Evolutionary conservation across 176 grass and related monocot species (phyloP).

Genomic region (Cocos nucifera): DNA sequence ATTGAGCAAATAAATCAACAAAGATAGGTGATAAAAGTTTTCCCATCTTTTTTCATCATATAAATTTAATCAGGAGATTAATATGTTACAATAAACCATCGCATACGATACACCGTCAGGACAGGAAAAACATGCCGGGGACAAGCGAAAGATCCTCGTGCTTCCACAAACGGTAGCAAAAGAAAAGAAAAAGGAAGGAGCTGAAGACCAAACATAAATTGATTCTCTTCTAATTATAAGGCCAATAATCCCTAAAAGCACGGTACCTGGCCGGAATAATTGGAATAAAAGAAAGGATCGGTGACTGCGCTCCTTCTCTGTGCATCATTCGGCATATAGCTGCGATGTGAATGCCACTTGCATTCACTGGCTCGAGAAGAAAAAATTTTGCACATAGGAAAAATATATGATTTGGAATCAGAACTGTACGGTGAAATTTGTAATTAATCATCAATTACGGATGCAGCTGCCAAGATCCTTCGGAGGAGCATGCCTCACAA

Average conservation of each 20-base stretch:
- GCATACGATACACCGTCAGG: not conserved
- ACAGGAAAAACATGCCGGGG: constrained; percentile 39
- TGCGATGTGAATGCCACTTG: constrained; percentile 16
- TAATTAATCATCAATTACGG: constrained; percentile 54
- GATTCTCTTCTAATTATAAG: constrained; percentile 47
- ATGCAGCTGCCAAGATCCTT: constrained; percentile 42
- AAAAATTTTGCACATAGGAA: constrained; percentile 65
- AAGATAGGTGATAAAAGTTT: no score
- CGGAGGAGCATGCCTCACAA: constrained; percentile 30
- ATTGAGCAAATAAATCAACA: no score
- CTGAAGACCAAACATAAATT: constrained; percentile 39
- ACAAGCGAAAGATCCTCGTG: constrained; percentile 8
- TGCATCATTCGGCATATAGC: constrained; percentile 35
- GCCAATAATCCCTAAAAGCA: constrained; percentile 33
- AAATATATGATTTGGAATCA: constrained; percentile 63
- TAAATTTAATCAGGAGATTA: no score
- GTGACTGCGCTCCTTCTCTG: constrained; percentile 12
- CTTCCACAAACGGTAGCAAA: constrained; percentile 20
- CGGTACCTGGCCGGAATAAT: constrained; percentile 12
- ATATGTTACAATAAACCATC: not conserved
- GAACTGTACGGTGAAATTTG: constrained; percentile 89
- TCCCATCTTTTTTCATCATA: no score
- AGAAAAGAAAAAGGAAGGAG: constrained; percentile 26
- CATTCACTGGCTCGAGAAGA: constrained; percentile 25
- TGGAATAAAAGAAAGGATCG: constrained; percentile 42